A percentile compares a stretch with the other conserved stretches of the same genome.
Conservation (phyloP, 1,284 basidiomycete genomes). For the Xerocomus nothofagi region DNA sequence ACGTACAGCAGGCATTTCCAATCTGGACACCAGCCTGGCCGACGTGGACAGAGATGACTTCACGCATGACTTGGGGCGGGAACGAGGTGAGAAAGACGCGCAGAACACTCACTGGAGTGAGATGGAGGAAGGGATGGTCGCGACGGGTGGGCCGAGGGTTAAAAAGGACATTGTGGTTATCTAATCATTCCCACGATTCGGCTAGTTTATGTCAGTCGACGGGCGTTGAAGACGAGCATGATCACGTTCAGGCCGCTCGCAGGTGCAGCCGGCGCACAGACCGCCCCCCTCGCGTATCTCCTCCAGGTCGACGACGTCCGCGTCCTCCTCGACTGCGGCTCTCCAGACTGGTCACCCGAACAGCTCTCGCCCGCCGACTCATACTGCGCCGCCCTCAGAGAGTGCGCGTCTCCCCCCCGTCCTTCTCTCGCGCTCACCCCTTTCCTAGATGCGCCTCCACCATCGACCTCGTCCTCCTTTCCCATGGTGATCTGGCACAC, state of each 20-base stretch:
- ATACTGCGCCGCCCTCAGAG: slow-evolving; percentile 65
- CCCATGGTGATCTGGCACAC: slow-evolving; percentile 90
- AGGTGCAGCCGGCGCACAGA: slow-evolving; percentile 72
- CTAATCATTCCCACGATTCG: slow-evolving; percentile 37
- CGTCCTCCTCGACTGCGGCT: slow-evolving; percentile 94
- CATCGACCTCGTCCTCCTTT: slow-evolving; percentile 86
- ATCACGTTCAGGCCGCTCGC: slow-evolving; percentile 92
- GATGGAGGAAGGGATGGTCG: slow-evolving; percentile 30
- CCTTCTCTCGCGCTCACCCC: slow-evolving; percentile 14
- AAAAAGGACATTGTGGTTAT: slow-evolving; percentile 39
- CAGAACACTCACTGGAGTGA: slow-evolving; percentile 32
- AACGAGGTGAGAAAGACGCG: slow-evolving; percentile 22
- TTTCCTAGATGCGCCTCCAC: slow-evolving; percentile 62
- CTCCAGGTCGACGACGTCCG: slow-evolving; percentile 94
- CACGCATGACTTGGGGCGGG: slow-evolving; percentile 77
- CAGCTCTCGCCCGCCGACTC: slow-evolving; percentile 49
- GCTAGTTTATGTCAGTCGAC: slow-evolving; percentile 13
- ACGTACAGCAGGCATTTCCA: slow-evolving; percentile 93
- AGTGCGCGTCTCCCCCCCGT: slow-evolving; percentile 47
- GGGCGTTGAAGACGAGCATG: slow-evolving; percentile 55
- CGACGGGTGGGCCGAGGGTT: slow-evolving; percentile 41
- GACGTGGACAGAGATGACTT: slow-evolving; percentile 94
- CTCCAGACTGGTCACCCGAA: slow-evolving; percentile 78
- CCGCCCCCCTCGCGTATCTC: slow-evolving; percentile 77
- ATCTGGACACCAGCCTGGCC: slow-evolving; percentile 97